Percentiles rank a stretch among this genome's conserved stretches.
Evolutionary conservation across 2,329 filamentous ascomycete species (phyloP).

Genomic region (Curvularia spicifera): DNA sequence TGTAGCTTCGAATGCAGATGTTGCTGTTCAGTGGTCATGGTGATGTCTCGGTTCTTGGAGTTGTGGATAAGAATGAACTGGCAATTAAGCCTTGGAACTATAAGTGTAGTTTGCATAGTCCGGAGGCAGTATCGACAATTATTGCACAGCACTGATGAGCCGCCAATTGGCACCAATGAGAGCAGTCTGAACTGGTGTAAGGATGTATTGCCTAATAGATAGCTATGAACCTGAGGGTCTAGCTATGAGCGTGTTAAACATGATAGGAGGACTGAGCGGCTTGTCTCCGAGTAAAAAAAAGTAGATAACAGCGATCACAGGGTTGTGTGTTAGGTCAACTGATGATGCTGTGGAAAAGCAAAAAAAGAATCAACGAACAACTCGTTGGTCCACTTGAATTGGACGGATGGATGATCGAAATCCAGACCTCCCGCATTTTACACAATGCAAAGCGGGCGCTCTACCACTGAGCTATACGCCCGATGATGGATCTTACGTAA

Average conservation of each 20-base stretch:
- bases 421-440: constrained; percentile 41
- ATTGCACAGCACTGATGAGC: neutral
- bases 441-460: constrained; percentile 49
- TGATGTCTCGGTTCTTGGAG: no score
- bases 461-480: constrained; percentile 50
- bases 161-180: neutral
- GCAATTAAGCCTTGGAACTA: no score
- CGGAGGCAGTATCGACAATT: neutral
- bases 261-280: neutral
- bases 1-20: no score
- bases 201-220: neutral
- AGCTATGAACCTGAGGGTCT: neutral
- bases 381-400: constrained; percentile 24
- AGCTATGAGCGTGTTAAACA: no score
- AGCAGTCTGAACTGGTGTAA: neutral
- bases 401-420: constrained; percentile 39
- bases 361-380: constrained; percentile 3
- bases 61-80: no score
- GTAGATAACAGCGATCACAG: neutral
- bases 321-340: neutral
- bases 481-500: constrained; percentile 10
- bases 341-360: neutral
- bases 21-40: no score
- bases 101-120: neutral
- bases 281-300: neutral